Percentiles rank a stretch among this genome's conserved stretches.
phyloP scores from a whole-genome alignment of 306 rosid species.

The Oxytropis ochrocephala region DNA sequence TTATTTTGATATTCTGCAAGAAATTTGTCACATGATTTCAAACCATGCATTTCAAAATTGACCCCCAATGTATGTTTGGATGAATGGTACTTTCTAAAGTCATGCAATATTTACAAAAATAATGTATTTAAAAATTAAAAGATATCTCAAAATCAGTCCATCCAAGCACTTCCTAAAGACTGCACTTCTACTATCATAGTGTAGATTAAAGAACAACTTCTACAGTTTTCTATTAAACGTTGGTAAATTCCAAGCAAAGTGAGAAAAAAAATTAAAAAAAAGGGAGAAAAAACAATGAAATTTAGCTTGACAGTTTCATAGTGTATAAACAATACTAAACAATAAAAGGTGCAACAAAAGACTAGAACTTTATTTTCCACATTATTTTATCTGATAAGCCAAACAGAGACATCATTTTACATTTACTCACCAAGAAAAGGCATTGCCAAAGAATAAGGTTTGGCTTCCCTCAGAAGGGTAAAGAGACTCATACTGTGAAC shows the following conservation, averaged over 20 bases:
- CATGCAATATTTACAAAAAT: no score
- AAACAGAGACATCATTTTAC: conserved; percentile 7
- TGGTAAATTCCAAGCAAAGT: neutral
- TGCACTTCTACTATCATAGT: neutral
- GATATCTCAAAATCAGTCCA: no score
- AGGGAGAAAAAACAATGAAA: neutral
- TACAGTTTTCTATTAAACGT: neutral
- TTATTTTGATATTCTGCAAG: neutral
- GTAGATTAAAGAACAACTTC: neutral
- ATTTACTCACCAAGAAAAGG: conserved; percentile 45
- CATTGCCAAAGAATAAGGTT: conserved; percentile 60
- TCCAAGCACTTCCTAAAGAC: neutral
- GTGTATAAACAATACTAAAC: neutral
- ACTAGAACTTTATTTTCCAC: neutral
- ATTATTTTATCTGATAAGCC: neutral
- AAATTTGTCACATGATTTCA: neutral
- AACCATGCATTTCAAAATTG: neutral
- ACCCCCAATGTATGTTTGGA: neutral
- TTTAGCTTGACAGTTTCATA: neutral
- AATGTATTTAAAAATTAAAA: no score
- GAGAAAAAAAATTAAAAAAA: neutral
- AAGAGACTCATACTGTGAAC: conserved; percentile 44
- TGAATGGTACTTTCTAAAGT: no score
- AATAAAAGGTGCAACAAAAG: neutral
- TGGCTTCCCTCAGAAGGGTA: conserved; percentile 64